These are phyloP conservation scores for Trichophyton verrucosum DNA, from an alignment of 2,329 filamentous ascomycete genomes.

Conservation along the genomic window DNA sequence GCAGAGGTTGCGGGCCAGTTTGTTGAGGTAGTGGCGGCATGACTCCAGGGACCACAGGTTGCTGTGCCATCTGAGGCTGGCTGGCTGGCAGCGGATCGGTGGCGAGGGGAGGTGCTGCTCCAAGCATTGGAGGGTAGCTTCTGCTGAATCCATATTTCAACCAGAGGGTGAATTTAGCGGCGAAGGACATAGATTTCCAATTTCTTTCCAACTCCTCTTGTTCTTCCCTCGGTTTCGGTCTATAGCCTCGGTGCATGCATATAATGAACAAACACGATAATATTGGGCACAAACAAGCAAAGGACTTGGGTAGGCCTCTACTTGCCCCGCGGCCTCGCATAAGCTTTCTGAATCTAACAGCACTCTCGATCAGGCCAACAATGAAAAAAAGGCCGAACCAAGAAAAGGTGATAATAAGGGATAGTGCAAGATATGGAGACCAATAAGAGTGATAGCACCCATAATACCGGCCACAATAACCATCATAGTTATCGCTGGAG, in stretches of 20 bases:
- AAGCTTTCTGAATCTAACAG: background rate
- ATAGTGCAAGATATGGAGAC: background rate
- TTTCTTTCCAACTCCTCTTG: background rate
- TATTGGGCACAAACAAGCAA: background rate
- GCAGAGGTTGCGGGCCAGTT: background rate
- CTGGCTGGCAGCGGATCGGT: background rate
- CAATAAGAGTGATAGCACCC: background rate
- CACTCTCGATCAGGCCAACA: background rate
- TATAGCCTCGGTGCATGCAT: background rate
- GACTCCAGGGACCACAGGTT: background rate
- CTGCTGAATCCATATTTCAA: slow-evolving; percentile 3
- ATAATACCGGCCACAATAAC: background rate
- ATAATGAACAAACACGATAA: slow-evolving; percentile 1
- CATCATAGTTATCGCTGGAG: background rate
- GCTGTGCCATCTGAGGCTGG: background rate
- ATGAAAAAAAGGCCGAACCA: slow-evolving; percentile 1
- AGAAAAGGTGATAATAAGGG: background rate
- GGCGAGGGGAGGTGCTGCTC: background rate
- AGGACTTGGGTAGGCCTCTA: background rate
- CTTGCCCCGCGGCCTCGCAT: background rate
- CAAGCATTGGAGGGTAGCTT: background rate
- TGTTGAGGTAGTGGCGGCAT: background rate
- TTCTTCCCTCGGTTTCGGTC: background rate
- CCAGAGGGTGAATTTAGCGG: background rate
- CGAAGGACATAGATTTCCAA: slow-evolving; percentile 1